Base-by-base conservation (phyloP, 2,329 filamentous ascomycete genomes). In the Colletotrichum kahawae region DNA sequence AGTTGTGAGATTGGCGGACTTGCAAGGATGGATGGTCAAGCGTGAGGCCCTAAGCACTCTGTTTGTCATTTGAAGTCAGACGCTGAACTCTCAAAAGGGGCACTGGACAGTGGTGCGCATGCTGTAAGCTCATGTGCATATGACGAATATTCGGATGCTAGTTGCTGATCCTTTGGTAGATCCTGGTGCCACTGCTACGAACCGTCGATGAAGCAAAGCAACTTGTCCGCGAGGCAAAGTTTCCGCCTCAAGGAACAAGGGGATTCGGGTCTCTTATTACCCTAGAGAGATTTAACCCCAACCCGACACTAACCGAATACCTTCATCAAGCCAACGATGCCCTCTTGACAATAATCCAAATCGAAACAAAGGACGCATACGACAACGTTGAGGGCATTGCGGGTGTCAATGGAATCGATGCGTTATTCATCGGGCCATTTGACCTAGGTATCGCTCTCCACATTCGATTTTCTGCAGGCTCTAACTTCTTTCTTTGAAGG, bases 1-100 rank as follows among this genome's bases (percentile, higher is more conserved):
- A 3, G 79, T 86, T 67, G 84, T 86, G 36, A 86, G 92, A 76
- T 85, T 93, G 54, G 89, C 90, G 1, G 91, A 91, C 71, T 86
- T 88, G 77, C 87, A 90, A 80, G 82, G 85, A 1, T 90, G 86
- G 85, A 89, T 90, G 87, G 85, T 90, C 43, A 91, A 90, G 82
- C 85, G 89, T 89, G 80, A 82, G 57, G 43, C 43, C n/a, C 43
- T 21, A 21, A 21, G 21, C 21, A 21, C 21, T 8, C n/a, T 48
- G 3, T 48, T 48, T 48, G 43, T 9, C 43, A 48, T 48, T 21
- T 48, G 18, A 48, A 48, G 43, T 48, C 38, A 10, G n/a, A 48
- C 21, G 43, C 43, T 21, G 43, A 48, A 48, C 21, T 18, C 43
- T 48, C 43, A 48, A 56, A 24, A 56, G 51, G 51, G 2, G 51